Conservation (phyloP, 2,329 filamentous ascomycete species). For the Aspergillus amoenus region DNA sequence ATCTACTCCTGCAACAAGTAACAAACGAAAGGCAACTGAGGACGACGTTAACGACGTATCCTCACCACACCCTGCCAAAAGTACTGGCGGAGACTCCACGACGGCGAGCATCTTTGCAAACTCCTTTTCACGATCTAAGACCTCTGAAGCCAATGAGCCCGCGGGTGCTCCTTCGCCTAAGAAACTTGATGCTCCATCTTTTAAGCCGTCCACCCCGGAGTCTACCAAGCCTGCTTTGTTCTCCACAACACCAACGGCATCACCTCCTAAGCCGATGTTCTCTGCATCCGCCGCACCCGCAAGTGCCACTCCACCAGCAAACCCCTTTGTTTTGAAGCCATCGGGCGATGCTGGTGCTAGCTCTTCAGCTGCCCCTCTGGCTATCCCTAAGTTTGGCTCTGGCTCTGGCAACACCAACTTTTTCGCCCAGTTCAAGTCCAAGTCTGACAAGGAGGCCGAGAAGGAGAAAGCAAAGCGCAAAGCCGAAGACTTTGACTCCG, state of each 20-base stretch:
- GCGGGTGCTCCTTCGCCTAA: slow-evolving; percentile 7
- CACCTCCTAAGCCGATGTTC: slow-evolving; percentile 24
- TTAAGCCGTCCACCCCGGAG: slow-evolving; percentile 21
- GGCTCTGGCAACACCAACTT: slow-evolving; percentile 34
- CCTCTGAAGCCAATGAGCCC: slow-evolving; percentile 14
- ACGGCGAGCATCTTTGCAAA: slow-evolving; percentile 33
- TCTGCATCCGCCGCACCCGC: slow-evolving; percentile 13
- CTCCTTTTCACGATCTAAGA: slow-evolving; percentile 27
- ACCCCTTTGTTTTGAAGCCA: slow-evolving; percentile 25
- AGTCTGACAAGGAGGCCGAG: slow-evolving; percentile 41
- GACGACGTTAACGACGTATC: slow-evolving; percentile 14
- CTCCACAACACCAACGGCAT: slow-evolving; percentile 23
- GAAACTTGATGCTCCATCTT: slow-evolving; percentile 3
- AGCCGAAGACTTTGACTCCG: slow-evolving; percentile 52
- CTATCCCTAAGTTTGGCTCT: slow-evolving; percentile 35
- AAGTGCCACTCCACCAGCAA: slow-evolving; percentile 12
- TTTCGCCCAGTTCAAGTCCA: slow-evolving; percentile 42
- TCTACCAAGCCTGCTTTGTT: slow-evolving; percentile 16
- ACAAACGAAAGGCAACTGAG: slow-evolving; percentile 23
- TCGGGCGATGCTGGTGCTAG: slow-evolving; percentile 7
- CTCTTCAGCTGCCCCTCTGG: slow-evolving; percentile 16
- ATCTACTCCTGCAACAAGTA: slow-evolving; percentile 2
- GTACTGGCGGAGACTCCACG: slow-evolving; percentile 23
- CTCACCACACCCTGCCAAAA: slow-evolving; percentile 16
- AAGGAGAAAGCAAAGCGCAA: slow-evolving; percentile 50